Evolutionary conservation across 371 early-diverging fungal species (phyloP), one percentile per base, ranked within the genome.

Genomic region (Saksenaea vasiformis): DNA sequence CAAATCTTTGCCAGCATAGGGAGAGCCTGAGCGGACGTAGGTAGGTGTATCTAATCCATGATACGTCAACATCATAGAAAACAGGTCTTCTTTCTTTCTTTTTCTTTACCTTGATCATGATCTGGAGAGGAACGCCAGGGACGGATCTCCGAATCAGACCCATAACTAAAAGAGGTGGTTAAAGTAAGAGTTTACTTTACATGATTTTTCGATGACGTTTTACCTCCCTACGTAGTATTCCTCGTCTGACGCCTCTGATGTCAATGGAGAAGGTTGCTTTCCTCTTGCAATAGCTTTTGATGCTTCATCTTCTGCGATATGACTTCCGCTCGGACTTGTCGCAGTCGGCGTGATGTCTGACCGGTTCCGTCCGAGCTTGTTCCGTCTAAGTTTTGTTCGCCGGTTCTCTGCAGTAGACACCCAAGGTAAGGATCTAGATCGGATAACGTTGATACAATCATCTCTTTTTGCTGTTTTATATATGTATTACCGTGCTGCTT

Each of bases 401-500:
- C 43, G 38, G 10, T 41, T 15, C 4, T 60, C 44, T 47, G 31
- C 38, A 13, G 22, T 15, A 36, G 53, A 43, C 28, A 64, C 61
- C 71, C 69, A 73, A 13, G 73, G 68, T 8, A 73, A 51, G 1
- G 73, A 73, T 9, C 66, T 66, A 54, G 17, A 39, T 14, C 38
- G 10, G 26, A 51, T 1, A 47, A 51, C 0, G 55, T 56, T 0
- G 51, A 60, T 22, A 56, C 17, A 22, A 17, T 38, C n/a, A n/a
- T n/a, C n/a, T n/a, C n/a, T n/a, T n/a, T n/a, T n/a, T n/a, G n/a
- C n/a, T n/a, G n/a, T n/a, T n/a, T n/a, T n/a, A n/a, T n/a, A n/a
- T n/a, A n/a, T n/a, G 17, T 28, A 24, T 57, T 69, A 73, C 66
- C 71, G 76, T 15, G 83, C 80, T 27, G 79, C 76, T 57, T 78